Evolutionary conservation across 2,329 filamentous ascomycete genomes (phyloP).

Genomic region (Arthrobotrys musiformis): DNA sequence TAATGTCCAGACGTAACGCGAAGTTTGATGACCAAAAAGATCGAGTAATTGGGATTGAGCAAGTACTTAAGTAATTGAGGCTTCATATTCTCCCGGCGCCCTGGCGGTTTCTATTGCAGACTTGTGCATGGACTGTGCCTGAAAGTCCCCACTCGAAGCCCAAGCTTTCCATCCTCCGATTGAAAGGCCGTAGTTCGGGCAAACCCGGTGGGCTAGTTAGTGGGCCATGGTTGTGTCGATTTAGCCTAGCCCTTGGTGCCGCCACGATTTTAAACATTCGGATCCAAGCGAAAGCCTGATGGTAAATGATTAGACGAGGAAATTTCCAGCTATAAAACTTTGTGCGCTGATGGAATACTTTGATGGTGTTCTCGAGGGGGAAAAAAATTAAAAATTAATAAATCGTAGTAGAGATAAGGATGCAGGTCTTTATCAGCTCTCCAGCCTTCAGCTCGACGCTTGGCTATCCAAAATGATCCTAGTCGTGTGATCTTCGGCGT

Average conservation of each 20-base stretch:
- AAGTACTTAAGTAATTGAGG: slow-evolving; percentile 3
- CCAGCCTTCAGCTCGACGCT: slow-evolving; percentile 8
- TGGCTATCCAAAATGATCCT: slow-evolving; percentile 25
- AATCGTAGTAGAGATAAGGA: slow-evolving; percentile 32
- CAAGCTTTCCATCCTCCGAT: slow-evolving; percentile 2
- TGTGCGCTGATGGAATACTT: background rate
- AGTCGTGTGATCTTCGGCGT: slow-evolving; percentile 39
- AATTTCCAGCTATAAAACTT: background rate
- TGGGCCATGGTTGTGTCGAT: slow-evolving; percentile 6
- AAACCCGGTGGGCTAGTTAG: slow-evolving; percentile 29
- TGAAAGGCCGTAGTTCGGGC: slow-evolving; percentile 18
- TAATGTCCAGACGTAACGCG: slow-evolving; percentile 32
- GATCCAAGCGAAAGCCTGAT: slow-evolving; percentile 36
- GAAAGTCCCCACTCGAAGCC: slow-evolving; percentile 41
- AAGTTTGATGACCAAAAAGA: slow-evolving; percentile 43
- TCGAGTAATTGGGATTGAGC: slow-evolving; percentile 46
- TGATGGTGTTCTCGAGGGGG: background rate
- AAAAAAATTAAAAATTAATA: background rate
- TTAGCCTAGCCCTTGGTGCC: slow-evolving; percentile 47
- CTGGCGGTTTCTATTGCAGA: slow-evolving; percentile 19
- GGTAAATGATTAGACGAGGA: slow-evolving; percentile 1
- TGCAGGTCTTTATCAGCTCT: slow-evolving; percentile 19
- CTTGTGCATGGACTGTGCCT: slow-evolving; percentile 26
- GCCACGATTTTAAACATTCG: slow-evolving; percentile 36
- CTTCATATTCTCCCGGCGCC: slow-evolving; percentile 21